Evolutionary conservation across 176 grass and related monocot genomes (phyloP).

Genomic region (Panicum miliaceum): DNA sequence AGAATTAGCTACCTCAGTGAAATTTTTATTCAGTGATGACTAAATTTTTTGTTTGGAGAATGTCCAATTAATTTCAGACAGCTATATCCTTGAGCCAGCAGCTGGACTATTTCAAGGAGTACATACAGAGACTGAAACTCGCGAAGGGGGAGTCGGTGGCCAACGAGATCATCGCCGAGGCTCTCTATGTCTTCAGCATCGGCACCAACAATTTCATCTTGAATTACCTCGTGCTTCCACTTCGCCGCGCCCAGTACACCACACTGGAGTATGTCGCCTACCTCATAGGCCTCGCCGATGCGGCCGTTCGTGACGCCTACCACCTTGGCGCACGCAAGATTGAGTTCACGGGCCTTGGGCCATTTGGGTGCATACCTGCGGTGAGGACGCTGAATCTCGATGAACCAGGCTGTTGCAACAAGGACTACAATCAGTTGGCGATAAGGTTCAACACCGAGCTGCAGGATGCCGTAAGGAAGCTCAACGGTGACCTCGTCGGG

Average conservation of each 20-base stretch:
- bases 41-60: neutral
- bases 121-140: constrained; percentile 36
- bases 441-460: constrained; percentile 50
- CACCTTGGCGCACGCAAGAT: constrained; percentile 61
- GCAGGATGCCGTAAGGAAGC: constrained; percentile 18
- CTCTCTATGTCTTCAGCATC: constrained; percentile 60
- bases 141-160: constrained; percentile 41
- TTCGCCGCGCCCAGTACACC: constrained; percentile 40
- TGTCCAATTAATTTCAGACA: constrained; percentile 28
- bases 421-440: constrained; percentile 59
- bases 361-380: constrained; percentile 60
- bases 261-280: constrained; percentile 47
- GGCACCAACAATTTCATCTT: constrained; percentile 76
- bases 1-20: no score
- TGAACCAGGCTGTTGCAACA: constrained; percentile 41
- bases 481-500: constrained; percentile 42
- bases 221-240: constrained; percentile 45
- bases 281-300: constrained; percentile 44
- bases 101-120: constrained; percentile 68
- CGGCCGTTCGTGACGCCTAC: constrained; percentile 40
- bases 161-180: constrained; percentile 45
- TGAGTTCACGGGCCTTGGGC: constrained; percentile 41
- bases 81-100: constrained; percentile 59
- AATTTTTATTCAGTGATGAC: neutral
- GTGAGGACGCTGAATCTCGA: constrained; percentile 39